These are phyloP conservation scores for Coniferiporia sulphurascens DNA, from an alignment of 1,284 basidiomycete genomes.

Conservation along the genomic window DNA sequence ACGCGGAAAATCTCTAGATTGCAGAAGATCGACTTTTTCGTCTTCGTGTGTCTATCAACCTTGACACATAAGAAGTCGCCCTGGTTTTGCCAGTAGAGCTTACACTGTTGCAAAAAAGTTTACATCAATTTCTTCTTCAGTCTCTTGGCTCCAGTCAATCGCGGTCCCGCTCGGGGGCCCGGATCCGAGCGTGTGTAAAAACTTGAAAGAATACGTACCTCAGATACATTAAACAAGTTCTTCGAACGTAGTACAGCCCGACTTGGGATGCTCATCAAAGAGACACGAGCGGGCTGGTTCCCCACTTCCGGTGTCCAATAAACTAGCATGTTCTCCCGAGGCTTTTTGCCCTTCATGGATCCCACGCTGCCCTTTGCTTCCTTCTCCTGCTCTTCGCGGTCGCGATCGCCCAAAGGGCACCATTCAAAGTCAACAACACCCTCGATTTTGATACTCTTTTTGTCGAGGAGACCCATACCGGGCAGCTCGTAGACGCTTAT, in stretches of 20 bases:
- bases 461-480: conserved; percentile 90
- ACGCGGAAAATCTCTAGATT: conserved; percentile 98
- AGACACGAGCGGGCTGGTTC: conserved; percentile 97
- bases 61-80: conserved; percentile 99
- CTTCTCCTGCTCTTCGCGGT: conserved; percentile 70
- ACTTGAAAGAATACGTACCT: conserved; percentile 52
- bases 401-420: conserved; percentile 92
- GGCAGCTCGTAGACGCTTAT: conserved; percentile 98
- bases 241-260: conserved; percentile 87
- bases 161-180: neutral
- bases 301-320: conserved; percentile 98
- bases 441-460: conserved; percentile 97
- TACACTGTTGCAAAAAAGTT: conserved; percentile 61
- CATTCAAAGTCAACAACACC: conserved; percentile 99
- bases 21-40: conserved; percentile 98
- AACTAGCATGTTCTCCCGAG: conserved; percentile 89
- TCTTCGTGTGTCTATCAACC: conserved; percentile 99
- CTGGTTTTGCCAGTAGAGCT: conserved; percentile 98
- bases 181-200: conserved; percentile 4
- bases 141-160: neutral
- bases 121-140: neutral
- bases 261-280: conserved; percentile 85
- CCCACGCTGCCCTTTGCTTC: conserved; percentile 36
- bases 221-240: conserved; percentile 97
- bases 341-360: conserved; percentile 51